Percentiles rank a stretch among this genome's conserved stretches.
Conservation (phyloP, 2,329 filamentous ascomycete genomes). For the Arthrobotrys conoides region DNA sequence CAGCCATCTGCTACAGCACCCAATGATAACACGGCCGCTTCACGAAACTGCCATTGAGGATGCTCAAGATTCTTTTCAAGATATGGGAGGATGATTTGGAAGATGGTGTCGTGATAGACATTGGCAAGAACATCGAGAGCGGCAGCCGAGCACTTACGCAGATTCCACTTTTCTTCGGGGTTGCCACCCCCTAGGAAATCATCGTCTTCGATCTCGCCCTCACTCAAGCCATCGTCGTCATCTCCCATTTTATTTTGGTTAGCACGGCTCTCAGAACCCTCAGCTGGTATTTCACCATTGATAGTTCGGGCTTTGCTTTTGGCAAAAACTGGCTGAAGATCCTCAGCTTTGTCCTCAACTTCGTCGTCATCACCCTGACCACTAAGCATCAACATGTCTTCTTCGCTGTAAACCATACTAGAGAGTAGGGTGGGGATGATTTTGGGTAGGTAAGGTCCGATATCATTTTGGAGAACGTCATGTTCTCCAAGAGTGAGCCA, state of each 20-base stretch:
- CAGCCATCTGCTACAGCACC: constrained; percentile 96
- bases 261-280: constrained; percentile 72
- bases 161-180: constrained; percentile 92
- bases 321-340: constrained; percentile 93
- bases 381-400: constrained; percentile 88
- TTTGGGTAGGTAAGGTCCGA: constrained; percentile 83
- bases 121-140: constrained; percentile 93
- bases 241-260: constrained; percentile 69
- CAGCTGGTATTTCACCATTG: constrained; percentile 72
- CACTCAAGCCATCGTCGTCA: constrained; percentile 80
- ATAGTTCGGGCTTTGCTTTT: constrained; percentile 75
- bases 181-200: constrained; percentile 78
- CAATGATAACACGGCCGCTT: constrained; percentile 92
- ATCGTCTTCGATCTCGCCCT: constrained; percentile 86
- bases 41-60: constrained; percentile 88
- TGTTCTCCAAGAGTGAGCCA: constrained; percentile 96
- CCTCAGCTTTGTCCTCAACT: constrained; percentile 87
- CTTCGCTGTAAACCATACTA: constrained; percentile 96
- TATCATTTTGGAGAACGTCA: constrained; percentile 79
- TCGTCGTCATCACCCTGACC: constrained; percentile 91
- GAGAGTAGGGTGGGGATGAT: constrained; percentile 92
- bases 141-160: constrained; percentile 96
- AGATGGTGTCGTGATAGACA: constrained; percentile 89
- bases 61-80: constrained; percentile 90
- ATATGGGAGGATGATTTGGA: constrained; percentile 92